Evolutionary conservation across 2,329 filamentous ascomycete species (phyloP), one percentile per base, ranked within the genome.

Genomic region (Talaromyces sp.): DNA sequence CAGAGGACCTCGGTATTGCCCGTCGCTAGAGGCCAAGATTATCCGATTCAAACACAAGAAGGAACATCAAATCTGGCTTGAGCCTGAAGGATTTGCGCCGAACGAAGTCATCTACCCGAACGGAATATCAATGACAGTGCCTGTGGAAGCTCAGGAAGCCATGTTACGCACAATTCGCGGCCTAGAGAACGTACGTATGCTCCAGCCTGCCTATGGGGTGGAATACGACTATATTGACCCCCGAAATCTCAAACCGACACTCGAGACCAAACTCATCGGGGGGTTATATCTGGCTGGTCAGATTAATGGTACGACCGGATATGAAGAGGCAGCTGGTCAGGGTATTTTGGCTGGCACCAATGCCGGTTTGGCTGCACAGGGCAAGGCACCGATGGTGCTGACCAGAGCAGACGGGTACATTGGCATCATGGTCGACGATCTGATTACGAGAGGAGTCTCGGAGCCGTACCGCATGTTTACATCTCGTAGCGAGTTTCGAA

Each of bases 401-500:
- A 89, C 89, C 8, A 86, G 95, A 68, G 89, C 90, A 1, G 94
- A 99, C 76, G 93, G 92, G 13, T 99, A 97, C 77, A 98, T 99
- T 73, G 95, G 95, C 70, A 90, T 99, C 79, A 97, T 99, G 93
- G 93, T 99, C 72, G 95, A 99, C 78, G 95, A 99, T 75, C 87
- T 99, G 43, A 89, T 96, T 73, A 98, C 94, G 25, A 98, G 97
- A 79, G 95, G 95, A 57, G 95, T 99, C 35, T 93, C 91, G 2
- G 95, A 99, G 75, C 95, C 95, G 1, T 99, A 99, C 79, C 88
- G 95, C 70, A 98, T 99, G 93, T 99, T 99, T 81, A 99, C 95
- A 2, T 91, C 91, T 6, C 88, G 95, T 68, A 96, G 91, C 79
- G 95, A 99, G 80, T 99, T 96, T 78, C 91, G 95, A 68, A 93